Conservation (phyloP, 2,329 filamentous ascomycete genomes). For the Stromatinia cepivora region DNA sequence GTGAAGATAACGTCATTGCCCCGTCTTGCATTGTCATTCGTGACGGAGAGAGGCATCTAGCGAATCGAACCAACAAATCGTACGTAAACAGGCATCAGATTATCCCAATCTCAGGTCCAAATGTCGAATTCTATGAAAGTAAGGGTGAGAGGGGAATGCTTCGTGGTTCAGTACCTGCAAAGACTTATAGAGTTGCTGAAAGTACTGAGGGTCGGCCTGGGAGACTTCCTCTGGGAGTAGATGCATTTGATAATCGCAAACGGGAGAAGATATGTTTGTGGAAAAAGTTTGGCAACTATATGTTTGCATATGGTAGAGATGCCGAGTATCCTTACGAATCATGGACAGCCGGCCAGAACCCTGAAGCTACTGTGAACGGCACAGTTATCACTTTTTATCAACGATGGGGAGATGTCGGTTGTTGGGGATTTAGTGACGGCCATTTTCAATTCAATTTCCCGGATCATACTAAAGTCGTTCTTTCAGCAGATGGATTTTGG, state of each 20-base stretch:
- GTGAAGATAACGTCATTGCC: constrained; percentile 55
- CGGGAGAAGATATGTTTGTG: constrained; percentile 65
- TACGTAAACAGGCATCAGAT: constrained; percentile 61
- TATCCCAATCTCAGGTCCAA: constrained; percentile 60
- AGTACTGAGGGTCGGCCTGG: constrained; percentile 59
- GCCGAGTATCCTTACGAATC: constrained; percentile 56
- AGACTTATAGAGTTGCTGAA: constrained; percentile 58
- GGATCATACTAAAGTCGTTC: constrained; percentile 81
- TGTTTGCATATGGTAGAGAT: constrained; percentile 72
- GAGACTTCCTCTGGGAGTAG: constrained; percentile 62
- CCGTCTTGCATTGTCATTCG: constrained; percentile 72
- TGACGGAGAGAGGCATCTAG: constrained; percentile 69
- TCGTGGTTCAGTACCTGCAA: constrained; percentile 63
- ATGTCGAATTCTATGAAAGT: constrained; percentile 74
- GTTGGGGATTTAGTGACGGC: constrained; percentile 79
- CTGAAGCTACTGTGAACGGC: constrained; percentile 28
- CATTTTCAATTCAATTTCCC: constrained; percentile 86
- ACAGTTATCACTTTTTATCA: constrained; percentile 79
- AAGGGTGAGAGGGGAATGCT: constrained; percentile 63
- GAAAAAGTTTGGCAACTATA: constrained; percentile 75
- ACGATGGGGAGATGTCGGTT: constrained; percentile 75
- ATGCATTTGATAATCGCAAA: constrained; percentile 65
- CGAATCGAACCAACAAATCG: constrained; percentile 56
- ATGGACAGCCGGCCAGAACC: constrained; percentile 39
- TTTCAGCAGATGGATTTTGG: constrained; percentile 72